These are phyloP conservation scores for Magnolia changhungtana DNA, from an alignment of 164 flowering plant genomes.

Conservation along the genomic window DNA sequence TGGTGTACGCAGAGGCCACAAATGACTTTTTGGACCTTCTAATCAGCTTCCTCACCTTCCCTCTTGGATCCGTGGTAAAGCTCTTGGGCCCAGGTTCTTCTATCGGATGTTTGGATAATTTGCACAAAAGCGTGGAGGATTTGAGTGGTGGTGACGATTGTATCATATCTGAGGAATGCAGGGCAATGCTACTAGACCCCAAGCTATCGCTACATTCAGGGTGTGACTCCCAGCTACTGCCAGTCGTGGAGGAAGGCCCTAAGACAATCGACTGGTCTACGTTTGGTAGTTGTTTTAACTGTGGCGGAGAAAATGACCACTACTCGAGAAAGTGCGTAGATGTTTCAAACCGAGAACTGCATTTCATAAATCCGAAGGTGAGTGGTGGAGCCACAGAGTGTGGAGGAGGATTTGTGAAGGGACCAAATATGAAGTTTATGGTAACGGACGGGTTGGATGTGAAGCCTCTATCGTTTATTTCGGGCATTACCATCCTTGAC, in stretches of 20 bases:
- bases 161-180: background rate
- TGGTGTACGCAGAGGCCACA: conserved; percentile 5
- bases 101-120: background rate
- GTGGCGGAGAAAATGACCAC: too few relatives aligned
- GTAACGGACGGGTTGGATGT: conserved; percentile 4
- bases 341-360: fast-evolving
- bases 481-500: background rate
- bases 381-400: background rate
- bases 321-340: too few relatives aligned
- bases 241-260: background rate
- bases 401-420: conserved; percentile 1
- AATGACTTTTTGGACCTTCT: conserved; percentile 14
- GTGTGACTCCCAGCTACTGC: background rate
- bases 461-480: background rate
- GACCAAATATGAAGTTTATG: background rate
- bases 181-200: background rate
- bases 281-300: background rate
- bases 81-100: conserved; percentile 3
- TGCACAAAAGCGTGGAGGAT: background rate
- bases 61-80: conserved; percentile 11
- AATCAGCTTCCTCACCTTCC: conserved; percentile 18
- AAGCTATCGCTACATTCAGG: background rate
- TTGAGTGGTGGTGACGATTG: background rate
- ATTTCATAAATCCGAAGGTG: background rate
- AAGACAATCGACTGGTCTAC: background rate